Conservation (phyloP, 192 early-diverging fungal species). For the Piromyces finnis region DNA sequence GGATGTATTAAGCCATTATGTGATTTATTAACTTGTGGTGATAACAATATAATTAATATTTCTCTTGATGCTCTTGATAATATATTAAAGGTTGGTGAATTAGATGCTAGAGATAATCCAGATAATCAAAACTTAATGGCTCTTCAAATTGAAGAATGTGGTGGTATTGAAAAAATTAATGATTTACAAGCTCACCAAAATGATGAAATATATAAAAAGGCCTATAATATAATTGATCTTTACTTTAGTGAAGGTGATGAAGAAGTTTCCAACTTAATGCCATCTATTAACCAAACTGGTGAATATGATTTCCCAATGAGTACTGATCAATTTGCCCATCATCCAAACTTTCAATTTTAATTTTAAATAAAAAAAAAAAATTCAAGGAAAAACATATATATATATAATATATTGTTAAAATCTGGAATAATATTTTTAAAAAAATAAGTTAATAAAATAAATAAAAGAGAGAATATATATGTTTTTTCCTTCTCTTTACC, state of each 20-base stretch:
- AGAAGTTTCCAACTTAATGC: conserved; percentile 29
- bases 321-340: not conserved
- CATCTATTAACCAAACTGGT: conserved; percentile 53
- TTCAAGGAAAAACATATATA: too few species aligned
- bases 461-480: too few species aligned
- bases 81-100: conserved; percentile 22
- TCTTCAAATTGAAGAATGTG: conserved; percentile 22
- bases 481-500: too few species aligned
- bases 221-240: conserved; percentile 22
- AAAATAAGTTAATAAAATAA: too few species aligned
- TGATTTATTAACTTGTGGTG: conserved; percentile 17
- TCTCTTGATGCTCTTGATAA: conserved; percentile 23
- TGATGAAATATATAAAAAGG: conserved; percentile 20
- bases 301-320: conserved; percentile 49
- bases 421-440: too few species aligned
- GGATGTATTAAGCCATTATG: conserved; percentile 27
- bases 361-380: too few species aligned
- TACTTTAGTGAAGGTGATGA: conserved; percentile 17
- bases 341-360: not conserved
- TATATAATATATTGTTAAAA: too few species aligned
- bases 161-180: conserved; percentile 22
- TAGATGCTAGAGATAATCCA: conserved; percentile 4
- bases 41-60: conserved; percentile 17
- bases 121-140: conserved; percentile 15
- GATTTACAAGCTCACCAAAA: conserved; percentile 25